Evolutionary conservation across 495 filamentous ascomycete genomes (phyloP), one percentile per base, ranked within the genome.

Genomic region (Lichina pygmaea): DNA sequence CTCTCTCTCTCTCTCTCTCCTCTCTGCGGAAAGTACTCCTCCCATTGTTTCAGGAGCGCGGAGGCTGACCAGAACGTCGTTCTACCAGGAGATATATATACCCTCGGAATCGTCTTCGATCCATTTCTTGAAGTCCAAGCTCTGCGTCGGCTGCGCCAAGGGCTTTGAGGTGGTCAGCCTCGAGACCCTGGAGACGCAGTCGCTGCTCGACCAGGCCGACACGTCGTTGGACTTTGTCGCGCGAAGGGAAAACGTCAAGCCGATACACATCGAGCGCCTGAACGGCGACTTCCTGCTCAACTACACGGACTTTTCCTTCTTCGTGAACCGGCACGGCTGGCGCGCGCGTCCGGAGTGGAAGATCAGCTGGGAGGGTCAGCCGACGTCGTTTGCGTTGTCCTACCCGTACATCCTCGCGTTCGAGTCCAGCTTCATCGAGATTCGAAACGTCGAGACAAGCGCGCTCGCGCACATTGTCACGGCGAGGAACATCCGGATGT

Each of bases 321-420:
- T 93, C 54, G 89, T 99, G 53, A 95, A 99, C 60, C 73, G 89
- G 44, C 93, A 99, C 57, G 91, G 91, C 30, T 99, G 91, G 91
- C 72, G 91, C 45, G 85, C 86, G 34, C 69, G 85, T 49, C 80
- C 85, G 13, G 91, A 99, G 55, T 99, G 91, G 91, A 77, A 74
- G 49, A 92, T 99, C 53, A 78, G 81, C 32, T 99, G 91, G 91
- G 91, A 99, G 62, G 91, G 91, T 44, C 78, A 70, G 40, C 91
- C 91, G 44, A 75, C 77, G 52, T 71, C 77, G 38, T 99, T 99
- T 57, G 89, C 91, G 0, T 70, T 95, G 36, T 91, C 81, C 36
- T 81, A 86, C 55, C 86, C 86, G 46, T 99, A 86, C 67, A 91
- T 99, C 41, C 63, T 99, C 51, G 91, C 91, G 6, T 99, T 99